Conservation (phyloP, 495 filamentous ascomycete species). For the Penicillium manginii region DNA sequence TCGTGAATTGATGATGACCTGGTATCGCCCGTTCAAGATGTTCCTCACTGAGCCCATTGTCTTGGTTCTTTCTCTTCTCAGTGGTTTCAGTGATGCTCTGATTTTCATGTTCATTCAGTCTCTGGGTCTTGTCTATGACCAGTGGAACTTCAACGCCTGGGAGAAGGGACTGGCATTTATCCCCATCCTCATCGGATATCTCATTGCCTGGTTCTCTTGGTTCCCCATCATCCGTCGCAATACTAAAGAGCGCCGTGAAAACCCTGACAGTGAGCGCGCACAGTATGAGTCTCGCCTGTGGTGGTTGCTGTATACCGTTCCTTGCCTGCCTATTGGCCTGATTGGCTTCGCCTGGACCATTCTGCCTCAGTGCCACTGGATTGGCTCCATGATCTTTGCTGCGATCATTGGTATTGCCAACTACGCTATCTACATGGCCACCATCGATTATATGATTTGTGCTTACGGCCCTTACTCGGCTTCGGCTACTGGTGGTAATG, state of each 20-base stretch:
- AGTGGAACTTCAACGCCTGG: conserved; percentile 59
- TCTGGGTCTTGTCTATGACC: conserved; percentile 59
- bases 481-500: conserved; percentile 73
- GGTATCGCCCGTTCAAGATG: conserved; percentile 65
- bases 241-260: conserved; percentile 44
- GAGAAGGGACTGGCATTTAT: conserved; percentile 59
- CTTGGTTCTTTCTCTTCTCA: conserved; percentile 59
- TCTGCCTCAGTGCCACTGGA: conserved; percentile 64
- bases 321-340: conserved; percentile 61
- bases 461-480: conserved; percentile 74
- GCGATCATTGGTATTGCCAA: conserved; percentile 72
- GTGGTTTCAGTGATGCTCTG: conserved; percentile 64
- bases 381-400: conserved; percentile 64
- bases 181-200: conserved; percentile 62
- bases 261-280: conserved; percentile 56
- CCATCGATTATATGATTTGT: conserved; percentile 76
- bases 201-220: conserved; percentile 59
- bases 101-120: conserved; percentile 72
- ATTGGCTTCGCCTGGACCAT: conserved; percentile 68
- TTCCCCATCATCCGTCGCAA: conserved; percentile 59
- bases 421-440: conserved; percentile 73
- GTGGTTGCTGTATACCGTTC: conserved; percentile 61
- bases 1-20: conserved; percentile 57
- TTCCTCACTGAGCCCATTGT: conserved; percentile 65
- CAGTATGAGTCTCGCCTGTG: conserved; percentile 66